phyloP scores from a whole-genome alignment of 164 flowering plant species.

The Magnolia officinalis region DNA sequence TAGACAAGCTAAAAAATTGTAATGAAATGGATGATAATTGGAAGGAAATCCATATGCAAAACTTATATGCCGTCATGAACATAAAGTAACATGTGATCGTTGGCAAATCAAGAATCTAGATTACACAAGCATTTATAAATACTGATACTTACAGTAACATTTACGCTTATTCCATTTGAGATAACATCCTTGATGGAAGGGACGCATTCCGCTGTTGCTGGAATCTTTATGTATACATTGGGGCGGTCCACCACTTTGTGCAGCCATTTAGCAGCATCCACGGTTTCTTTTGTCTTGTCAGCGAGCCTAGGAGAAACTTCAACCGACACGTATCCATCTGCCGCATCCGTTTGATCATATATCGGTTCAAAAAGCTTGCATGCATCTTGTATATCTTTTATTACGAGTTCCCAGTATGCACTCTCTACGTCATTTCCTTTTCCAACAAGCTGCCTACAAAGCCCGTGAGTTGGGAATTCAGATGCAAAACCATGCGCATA shows the following conservation, averaged over 20 bases:
- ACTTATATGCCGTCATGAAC: neutral
- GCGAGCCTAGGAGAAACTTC: conserved; percentile 97
- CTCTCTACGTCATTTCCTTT: conserved; percentile 78
- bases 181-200: conserved; percentile 90
- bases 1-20: neutral
- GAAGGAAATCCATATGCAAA: neutral
- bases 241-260: conserved; percentile 71
- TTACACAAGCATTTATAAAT: neutral
- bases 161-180: conserved; percentile 85
- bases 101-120: neutral
- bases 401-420: conserved; percentile 97
- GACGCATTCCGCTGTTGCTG: conserved; percentile 86
- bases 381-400: conserved; percentile 98
- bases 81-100: neutral
- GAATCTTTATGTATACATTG: conserved; percentile 94
- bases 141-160: conserved; percentile 81
- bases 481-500: neutral
- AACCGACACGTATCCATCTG: conserved; percentile 97
- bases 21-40: neutral
- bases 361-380: conserved; percentile 93
- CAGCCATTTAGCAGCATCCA: conserved; percentile 96
- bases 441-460: conserved; percentile 74
- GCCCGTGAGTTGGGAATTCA: conserved; percentile 10
- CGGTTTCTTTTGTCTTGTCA: conserved; percentile 76
- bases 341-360: conserved; percentile 85